Percentiles rank a stretch among this genome's conserved stretches.
These are phyloP conservation scores for Leccinum ponderosum DNA, from an alignment of 1,284 basidiomycete species.

Conservation along the genomic window DNA sequence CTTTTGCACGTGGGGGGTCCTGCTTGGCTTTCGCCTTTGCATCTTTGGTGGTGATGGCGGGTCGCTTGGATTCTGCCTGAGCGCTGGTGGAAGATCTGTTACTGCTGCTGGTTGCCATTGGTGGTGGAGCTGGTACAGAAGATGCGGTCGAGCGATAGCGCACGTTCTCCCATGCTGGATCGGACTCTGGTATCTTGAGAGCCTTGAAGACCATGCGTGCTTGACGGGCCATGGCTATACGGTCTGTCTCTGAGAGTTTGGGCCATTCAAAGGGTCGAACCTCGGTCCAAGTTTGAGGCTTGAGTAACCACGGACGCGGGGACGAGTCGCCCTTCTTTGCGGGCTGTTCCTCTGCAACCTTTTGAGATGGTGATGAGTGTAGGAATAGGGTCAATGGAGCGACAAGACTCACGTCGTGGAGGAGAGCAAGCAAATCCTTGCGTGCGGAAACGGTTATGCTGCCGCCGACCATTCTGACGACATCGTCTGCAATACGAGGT, in stretches of 20 bases:
- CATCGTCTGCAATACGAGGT: conserved; percentile 45
- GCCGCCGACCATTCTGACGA: conserved; percentile 44
- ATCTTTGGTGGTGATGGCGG: conserved; percentile 42
- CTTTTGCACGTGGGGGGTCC: conserved; percentile 40
- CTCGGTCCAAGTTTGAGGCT: conserved; percentile 57
- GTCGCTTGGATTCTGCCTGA: conserved; percentile 41
- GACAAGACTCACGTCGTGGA: conserved; percentile 46
- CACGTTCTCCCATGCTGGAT: conserved; percentile 55
- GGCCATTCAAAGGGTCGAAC: conserved; percentile 67
- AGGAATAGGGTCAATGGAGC: neutral
- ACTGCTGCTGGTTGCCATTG: conserved; percentile 18
- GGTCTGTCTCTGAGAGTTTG: conserved; percentile 46
- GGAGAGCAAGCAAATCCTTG: conserved; percentile 43
- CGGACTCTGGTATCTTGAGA: conserved; percentile 54
- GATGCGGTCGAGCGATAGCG: conserved; percentile 31
- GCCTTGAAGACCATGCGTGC: conserved; percentile 47
- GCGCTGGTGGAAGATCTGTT: conserved; percentile 21
- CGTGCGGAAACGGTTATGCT: conserved; percentile 35
- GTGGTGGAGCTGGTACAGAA: conserved; percentile 13
- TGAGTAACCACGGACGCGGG: conserved; percentile 51
- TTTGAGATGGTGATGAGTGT: conserved; percentile 24
- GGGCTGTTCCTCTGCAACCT: conserved; percentile 53
- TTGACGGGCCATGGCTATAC: conserved; percentile 46
- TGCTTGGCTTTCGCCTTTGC: conserved; percentile 46
- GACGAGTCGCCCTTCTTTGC: conserved; percentile 38